phyloP scores from a whole-genome alignment of 2,329 filamentous ascomycete species.

The Hypoxylon sp. region DNA sequence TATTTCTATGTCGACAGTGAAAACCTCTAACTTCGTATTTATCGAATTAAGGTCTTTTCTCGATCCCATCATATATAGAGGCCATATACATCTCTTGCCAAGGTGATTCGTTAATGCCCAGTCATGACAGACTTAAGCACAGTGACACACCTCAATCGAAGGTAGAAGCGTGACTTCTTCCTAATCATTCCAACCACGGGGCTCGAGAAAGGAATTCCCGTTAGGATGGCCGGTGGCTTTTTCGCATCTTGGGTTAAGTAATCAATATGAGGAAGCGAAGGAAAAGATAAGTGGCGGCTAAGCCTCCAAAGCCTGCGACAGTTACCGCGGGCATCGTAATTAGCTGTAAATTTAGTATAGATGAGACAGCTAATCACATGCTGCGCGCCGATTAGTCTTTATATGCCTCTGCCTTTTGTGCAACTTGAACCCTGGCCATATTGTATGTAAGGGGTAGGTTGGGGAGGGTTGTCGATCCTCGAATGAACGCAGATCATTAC shows the following conservation, averaged over 20 bases:
- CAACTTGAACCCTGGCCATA: not conserved
- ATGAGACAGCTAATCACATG: not conserved
- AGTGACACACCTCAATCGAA: slow-evolving; percentile 34
- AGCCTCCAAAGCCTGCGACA: not conserved
- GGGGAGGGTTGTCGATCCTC: not conserved
- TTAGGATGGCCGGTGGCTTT: not conserved
- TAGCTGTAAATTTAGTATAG: too few relatives aligned
- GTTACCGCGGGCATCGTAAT: too few relatives aligned
- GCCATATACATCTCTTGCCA: not conserved
- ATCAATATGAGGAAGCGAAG: slow-evolving; percentile 6
- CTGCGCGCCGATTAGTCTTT: not conserved
- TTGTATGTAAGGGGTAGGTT: not conserved
- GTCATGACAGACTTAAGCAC: slow-evolving; percentile 13
- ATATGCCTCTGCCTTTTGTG: not conserved
- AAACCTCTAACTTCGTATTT: not conserved
- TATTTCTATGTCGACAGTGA: not conserved
- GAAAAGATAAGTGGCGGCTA: not conserved
- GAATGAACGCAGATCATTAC: not conserved
- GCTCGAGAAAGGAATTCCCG: not conserved
- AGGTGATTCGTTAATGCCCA: slow-evolving; percentile 8
- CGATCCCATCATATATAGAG: not conserved
- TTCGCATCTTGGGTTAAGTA: slow-evolving; percentile 4
- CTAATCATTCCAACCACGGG: slow-evolving; percentile 45
- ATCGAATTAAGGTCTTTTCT: not conserved
- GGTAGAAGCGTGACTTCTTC: slow-evolving; percentile 39